phyloP scores from a whole-genome alignment of 768 basidiomycete genomes.

The Termitomyces sp. region DNA sequence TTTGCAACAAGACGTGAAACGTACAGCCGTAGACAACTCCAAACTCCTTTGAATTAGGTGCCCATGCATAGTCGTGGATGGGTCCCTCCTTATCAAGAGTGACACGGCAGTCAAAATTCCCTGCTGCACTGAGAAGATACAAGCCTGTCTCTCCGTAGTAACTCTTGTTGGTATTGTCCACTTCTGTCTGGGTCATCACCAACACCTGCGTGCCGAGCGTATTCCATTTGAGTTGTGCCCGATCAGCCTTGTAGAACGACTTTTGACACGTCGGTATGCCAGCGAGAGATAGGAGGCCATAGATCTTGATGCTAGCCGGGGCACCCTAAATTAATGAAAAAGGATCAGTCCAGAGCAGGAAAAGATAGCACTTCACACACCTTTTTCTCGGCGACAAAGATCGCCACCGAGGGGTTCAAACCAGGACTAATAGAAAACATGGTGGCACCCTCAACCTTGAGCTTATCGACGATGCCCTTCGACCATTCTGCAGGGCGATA shows the following conservation, averaged over 20 bases:
- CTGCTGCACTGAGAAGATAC: conserved; percentile 88
- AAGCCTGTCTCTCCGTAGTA: conserved; percentile 98
- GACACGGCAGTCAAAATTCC: conserved; percentile 91
- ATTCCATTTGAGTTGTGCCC: conserved; percentile 95
- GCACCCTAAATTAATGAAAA: conserved; percentile 54
- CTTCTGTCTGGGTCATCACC: conserved; percentile 92
- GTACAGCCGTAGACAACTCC: conserved; percentile 94
- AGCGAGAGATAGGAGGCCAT: conserved; percentile 62
- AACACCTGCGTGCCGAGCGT: conserved; percentile 89
- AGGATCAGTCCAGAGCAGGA: conserved; percentile 1
- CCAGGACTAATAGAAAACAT: conserved; percentile 79
- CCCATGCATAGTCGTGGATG: conserved; percentile 96
- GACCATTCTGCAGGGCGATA: conserved; percentile 79
- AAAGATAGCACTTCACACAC: conserved; percentile 31
- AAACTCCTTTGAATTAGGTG: conserved; percentile 95
- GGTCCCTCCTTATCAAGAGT: conserved; percentile 93
- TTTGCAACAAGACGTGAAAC: conserved; percentile 30
- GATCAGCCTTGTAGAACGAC: conserved; percentile 95
- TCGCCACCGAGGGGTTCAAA: conserved; percentile 82
- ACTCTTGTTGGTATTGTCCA: conserved; percentile 94
- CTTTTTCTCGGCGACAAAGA: conserved; percentile 95
- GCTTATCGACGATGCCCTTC: conserved; percentile 77
- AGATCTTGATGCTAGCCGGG: conserved; percentile 86
- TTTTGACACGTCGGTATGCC: conserved; percentile 78
- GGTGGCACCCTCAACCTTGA: conserved; percentile 82